phyloP scores from a whole-genome alignment of 1,284 basidiomycete genomes.

The Rhodotorula sp. region DNA sequence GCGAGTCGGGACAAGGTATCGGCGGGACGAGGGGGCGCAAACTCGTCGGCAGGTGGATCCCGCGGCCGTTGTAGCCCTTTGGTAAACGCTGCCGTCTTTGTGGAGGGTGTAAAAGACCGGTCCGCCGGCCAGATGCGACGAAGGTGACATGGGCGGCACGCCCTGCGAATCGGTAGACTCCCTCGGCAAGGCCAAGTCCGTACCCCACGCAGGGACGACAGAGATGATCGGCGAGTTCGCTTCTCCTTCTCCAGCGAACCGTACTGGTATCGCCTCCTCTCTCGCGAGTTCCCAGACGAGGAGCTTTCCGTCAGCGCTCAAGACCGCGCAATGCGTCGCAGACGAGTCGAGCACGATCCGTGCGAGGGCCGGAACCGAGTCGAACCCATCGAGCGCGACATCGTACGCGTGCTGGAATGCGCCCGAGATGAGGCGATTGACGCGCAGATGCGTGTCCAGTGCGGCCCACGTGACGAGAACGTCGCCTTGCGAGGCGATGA shows the following conservation, averaged over 20 bases:
- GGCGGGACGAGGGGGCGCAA: not conserved
- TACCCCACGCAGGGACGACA: too few relatives aligned
- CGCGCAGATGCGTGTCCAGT: conserved; percentile 62
- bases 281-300: conserved; percentile 59
- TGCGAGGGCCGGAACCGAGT: conserved; percentile 30
- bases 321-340: conserved; percentile 34
- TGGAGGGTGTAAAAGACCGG: conserved; percentile 51
- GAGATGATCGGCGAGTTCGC: too few relatives aligned
- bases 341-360: conserved; percentile 37
- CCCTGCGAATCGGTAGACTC: conserved; percentile 54
- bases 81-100: conserved; percentile 21
- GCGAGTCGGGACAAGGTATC: too few relatives aligned
- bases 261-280: conserved; percentile 44
- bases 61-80: conserved; percentile 16
- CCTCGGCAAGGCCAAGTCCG: conserved; percentile 52
- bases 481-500: conserved; percentile 68
- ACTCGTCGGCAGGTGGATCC: not conserved
- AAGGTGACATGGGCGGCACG: conserved; percentile 58
- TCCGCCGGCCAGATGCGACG: conserved; percentile 60
- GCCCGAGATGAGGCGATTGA: conserved; percentile 23
- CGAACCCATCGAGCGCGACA: conserved; percentile 20
- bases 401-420: not conserved
- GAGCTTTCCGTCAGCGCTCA: conserved; percentile 48
- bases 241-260: too few relatives aligned
- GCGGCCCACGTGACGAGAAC: conserved; percentile 70